Evolutionary conservation across 495 filamentous ascomycete species (phyloP).

Genomic region (Penicillium arizonense): DNA sequence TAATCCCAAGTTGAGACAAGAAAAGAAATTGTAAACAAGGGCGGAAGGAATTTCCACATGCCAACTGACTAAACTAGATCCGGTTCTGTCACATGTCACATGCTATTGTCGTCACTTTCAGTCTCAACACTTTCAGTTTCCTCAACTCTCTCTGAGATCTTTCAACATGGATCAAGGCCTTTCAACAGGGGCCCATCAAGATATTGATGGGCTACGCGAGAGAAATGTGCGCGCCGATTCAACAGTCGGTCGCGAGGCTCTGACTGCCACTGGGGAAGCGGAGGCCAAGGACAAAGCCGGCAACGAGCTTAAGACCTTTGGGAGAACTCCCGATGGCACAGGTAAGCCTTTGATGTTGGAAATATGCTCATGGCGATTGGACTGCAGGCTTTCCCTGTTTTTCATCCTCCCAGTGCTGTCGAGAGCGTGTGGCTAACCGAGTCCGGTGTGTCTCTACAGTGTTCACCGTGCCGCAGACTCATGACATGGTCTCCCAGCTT

Average conservation of each 20-base stretch:
- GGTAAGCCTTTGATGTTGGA: constrained; percentile 52
- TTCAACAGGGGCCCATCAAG: constrained; percentile 43
- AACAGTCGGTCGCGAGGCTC: constrained; percentile 34
- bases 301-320: constrained; percentile 75
- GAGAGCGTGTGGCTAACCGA: constrained; percentile 16
- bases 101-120: constrained; percentile 27
- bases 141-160: constrained; percentile 10
- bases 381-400: not conserved
- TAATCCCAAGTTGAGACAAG: not conserved
- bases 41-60: constrained; percentile 3
- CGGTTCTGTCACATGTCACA: constrained; percentile 30
- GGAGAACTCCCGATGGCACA: constrained; percentile 85
- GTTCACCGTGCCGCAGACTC: constrained; percentile 92
- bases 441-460: constrained; percentile 51
- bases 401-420: not conserved
- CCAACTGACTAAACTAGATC: constrained; percentile 21
- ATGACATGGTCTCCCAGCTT: constrained; percentile 98
- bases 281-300: constrained; percentile 41
- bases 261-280: constrained; percentile 34
- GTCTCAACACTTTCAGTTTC: constrained; percentile 16
- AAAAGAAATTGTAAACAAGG: not conserved
- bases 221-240: constrained; percentile 37
- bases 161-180: constrained; percentile 43
- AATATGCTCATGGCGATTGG: not conserved
- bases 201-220: constrained; percentile 44